Evolutionary conservation across 176 grass and related monocot genomes (phyloP).

Genomic region (Triticum turgidum): DNA sequence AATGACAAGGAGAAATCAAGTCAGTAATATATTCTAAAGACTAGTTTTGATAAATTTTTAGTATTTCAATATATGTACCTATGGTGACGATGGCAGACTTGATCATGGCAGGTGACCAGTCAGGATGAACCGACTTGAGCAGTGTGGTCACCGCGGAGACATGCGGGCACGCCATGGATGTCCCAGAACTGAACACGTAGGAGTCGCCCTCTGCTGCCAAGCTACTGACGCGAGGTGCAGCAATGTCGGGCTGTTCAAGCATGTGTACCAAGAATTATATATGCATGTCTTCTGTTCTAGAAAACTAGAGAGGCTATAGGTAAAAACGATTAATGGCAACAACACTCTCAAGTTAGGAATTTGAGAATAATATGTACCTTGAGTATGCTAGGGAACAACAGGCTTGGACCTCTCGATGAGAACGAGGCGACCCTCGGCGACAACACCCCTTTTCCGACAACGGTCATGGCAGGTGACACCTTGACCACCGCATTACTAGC

Average conservation of each 20-base stretch:
- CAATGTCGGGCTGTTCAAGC: background rate
- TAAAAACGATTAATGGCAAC: background rate
- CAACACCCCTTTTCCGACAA: background rate
- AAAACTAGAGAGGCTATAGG: background rate
- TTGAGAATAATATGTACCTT: background rate
- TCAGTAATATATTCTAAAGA: no score
- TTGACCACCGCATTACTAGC: background rate
- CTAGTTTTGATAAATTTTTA: no score
- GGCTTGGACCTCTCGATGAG: background rate
- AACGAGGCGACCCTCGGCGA: background rate
- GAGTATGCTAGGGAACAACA: background rate
- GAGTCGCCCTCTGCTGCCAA: background rate
- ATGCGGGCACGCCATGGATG: background rate
- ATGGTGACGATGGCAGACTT: no score
- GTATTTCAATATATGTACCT: no score
- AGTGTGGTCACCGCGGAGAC: background rate
- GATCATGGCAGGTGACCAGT: no score
- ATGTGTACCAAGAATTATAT: background rate
- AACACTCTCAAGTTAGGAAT: background rate
- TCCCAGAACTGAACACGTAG: background rate
- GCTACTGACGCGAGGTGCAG: constrained; percentile 18
- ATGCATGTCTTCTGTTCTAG: background rate
- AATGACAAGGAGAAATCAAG: no score
- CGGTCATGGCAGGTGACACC: background rate
- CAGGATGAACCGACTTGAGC: no score